These are phyloP conservation scores for Cordyceps cateniannulata DNA, from an alignment of 2,329 filamentous ascomycete genomes.

Conservation along the genomic window DNA sequence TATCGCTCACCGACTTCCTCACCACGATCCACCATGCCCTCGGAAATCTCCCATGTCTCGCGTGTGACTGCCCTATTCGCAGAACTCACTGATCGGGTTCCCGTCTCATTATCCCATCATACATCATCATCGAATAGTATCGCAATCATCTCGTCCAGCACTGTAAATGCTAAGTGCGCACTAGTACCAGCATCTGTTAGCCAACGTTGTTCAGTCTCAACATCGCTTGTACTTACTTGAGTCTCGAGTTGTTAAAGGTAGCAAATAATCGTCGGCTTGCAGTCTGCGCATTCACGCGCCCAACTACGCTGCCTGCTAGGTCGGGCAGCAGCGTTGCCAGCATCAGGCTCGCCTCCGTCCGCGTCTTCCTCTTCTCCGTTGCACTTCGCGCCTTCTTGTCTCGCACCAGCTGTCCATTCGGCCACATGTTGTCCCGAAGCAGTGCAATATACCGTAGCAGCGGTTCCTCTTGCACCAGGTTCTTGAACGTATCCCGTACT, in stretches of 20 bases:
- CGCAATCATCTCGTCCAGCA: constrained; percentile 63
- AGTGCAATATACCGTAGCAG: constrained; percentile 69
- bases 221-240: constrained; percentile 61
- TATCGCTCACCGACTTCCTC: constrained; percentile 3
- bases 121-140: constrained; percentile 50
- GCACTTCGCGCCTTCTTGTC: constrained; percentile 51
- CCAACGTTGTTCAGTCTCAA: neutral
- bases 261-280: constrained; percentile 86
- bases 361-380: constrained; percentile 70
- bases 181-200: constrained; percentile 28
- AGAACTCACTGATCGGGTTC: too few species aligned
- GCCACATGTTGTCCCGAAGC: constrained; percentile 77
- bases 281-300: constrained; percentile 81
- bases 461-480: constrained; percentile 69
- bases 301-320: constrained; percentile 86
- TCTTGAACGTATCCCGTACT: constrained; percentile 75
- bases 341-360: constrained; percentile 82
- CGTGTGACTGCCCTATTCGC: neutral
- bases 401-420: constrained; percentile 52
- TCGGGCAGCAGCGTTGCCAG: constrained; percentile 87
- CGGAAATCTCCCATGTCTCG: neutral
- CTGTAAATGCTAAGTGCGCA: constrained; percentile 62
- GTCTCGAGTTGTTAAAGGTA: constrained; percentile 79
- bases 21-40: neutral
- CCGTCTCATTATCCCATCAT: neutral